Base-by-base conservation (phyloP, 1,284 basidiomycete genomes). In the Ceratobasidium sp. region DNA sequence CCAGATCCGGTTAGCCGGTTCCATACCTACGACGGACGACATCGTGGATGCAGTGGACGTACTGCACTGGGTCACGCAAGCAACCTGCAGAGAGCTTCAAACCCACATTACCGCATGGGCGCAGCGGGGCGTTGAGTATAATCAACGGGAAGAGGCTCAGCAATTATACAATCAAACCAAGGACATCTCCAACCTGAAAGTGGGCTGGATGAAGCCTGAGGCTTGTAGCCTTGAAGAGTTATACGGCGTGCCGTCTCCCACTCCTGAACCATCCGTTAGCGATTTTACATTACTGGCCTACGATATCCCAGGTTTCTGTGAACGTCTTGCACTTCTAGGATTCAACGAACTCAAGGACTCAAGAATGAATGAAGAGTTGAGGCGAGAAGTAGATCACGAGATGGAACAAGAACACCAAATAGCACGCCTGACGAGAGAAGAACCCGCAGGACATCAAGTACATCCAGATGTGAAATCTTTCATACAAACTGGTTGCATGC, bases 311-410 rank as follows among this genome's bases (percentile, higher is more conserved):
- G 32, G 60, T n/a, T 35, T 64, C n/a, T 38, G 15, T n/a, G 29
- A 55, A 35, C 40, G 42, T 3, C 56, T 58, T 1, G 17, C 8
- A n/a, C 7, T 13, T 17, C 22, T 52, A 10, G 60, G 60, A 12
- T 22, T 40, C 17, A n/a, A 29, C 4, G 10, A 29, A 22, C 15
- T 64, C 1, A 25, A n/a, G 1, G 60, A 65, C 31, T 34, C 60
- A 52, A 52, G 60, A 17, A 72, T 82, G 68, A 79, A 79, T 4
- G 83, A 85, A 72, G 84, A 85, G 69, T 83, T 85, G 70, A 84
- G 85, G 60, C 76, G 82, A 15, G 84, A 86, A 71, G 75, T 85
- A 1, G 72, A 70, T 13, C 47, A 52, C 31, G 70, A 71, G 27
- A 22, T 71, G 10, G 68, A 69, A 35, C 34, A 17, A 35, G 68